Conservation (phyloP, 495 filamentous ascomycete species). For the Bathelium albidoporum region DNA sequence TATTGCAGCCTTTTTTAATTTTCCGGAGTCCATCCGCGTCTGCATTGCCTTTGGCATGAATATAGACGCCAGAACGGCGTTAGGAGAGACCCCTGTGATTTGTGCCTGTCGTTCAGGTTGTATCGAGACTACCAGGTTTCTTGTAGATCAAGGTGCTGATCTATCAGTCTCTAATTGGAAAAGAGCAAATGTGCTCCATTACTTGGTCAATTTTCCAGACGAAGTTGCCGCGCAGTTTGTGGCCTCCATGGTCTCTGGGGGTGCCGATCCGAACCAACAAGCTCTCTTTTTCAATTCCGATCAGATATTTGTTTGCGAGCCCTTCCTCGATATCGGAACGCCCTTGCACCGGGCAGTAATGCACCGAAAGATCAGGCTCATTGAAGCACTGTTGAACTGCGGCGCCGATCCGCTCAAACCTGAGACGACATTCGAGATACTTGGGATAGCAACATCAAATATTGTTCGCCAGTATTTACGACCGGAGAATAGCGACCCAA, state of each 20-base stretch:
- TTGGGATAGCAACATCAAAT: not conserved
- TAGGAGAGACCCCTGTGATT: not conserved
- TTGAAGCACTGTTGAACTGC: not conserved
- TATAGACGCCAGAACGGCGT: not conserved
- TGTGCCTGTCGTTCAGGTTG: not conserved
- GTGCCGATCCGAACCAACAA: not conserved
- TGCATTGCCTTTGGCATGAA: not conserved
- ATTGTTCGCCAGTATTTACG: not conserved
- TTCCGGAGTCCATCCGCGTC: not conserved
- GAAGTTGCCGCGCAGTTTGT: not conserved
- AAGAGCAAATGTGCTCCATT: not conserved
- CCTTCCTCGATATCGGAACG: not conserved
- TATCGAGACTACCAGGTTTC: not conserved
- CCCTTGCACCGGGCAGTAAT: not conserved
- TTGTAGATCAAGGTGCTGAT: not conserved
- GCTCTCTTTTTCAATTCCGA: not conserved
- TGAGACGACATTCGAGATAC: not conserved
- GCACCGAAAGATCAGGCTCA: not conserved
- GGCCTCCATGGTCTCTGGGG: not conserved
- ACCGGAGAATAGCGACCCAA: not conserved
- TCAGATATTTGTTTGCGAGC: not conserved
- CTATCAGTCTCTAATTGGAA: not conserved
- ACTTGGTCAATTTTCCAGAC: not conserved
- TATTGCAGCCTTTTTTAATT: not conserved
- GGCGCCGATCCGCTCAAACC: not conserved